Evolutionary conservation across 345 rosid genomes (phyloP).

Genomic region (Gossypium thurberi): DNA sequence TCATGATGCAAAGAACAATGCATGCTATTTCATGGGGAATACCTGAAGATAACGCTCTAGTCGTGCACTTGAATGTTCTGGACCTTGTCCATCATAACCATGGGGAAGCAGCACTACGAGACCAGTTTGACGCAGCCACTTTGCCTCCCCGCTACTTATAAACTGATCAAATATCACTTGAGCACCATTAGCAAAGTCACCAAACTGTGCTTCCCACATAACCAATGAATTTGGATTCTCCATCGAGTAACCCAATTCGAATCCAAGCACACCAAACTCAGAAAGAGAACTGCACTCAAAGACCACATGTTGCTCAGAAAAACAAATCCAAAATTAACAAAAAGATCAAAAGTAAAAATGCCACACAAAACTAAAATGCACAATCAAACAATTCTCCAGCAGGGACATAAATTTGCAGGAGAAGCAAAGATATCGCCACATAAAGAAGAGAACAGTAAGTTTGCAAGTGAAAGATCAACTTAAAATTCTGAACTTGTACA

Average conservation of each 20-base stretch:
- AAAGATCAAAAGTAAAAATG: not conserved
- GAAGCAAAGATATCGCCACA: not conserved
- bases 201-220: conserved; percentile 88
- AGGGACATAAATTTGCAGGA: not conserved
- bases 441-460: not conserved
- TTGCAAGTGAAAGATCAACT: not conserved
- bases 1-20: not conserved
- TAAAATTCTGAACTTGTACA: not conserved
- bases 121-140: conserved; percentile 81
- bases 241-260: conserved; percentile 84
- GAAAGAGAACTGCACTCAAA: conserved; percentile 61
- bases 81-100: conserved; percentile 86
- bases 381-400: not conserved
- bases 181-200: conserved; percentile 80
- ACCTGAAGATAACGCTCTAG: conserved; percentile 83
- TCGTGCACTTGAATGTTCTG: conserved; percentile 84
- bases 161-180: conserved; percentile 84
- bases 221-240: conserved; percentile 78
- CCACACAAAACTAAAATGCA: not conserved
- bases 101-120: conserved; percentile 76
- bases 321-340: not conserved
- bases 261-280: conserved; percentile 80
- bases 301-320: not conserved
- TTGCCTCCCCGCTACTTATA: conserved; percentile 73
- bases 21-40: conserved; percentile 5